These are phyloP conservation scores for Fusarium sambucinum DNA, from an alignment of 2,329 filamentous ascomycete species.

Conservation along the genomic window DNA sequence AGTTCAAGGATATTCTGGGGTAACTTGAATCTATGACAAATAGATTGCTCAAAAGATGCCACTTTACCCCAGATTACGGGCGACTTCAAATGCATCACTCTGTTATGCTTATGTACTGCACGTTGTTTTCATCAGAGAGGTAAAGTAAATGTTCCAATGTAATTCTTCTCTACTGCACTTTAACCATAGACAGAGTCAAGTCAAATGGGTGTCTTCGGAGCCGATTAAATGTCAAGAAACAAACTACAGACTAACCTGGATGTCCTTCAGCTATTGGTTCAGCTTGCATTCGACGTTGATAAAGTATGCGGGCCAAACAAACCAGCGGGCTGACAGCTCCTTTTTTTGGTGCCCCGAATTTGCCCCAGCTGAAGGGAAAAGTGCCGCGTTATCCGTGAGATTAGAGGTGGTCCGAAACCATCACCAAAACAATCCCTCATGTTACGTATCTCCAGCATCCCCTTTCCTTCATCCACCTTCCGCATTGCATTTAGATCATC, in stretches of 20 bases:
- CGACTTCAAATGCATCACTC: background rate
- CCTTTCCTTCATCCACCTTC: constrained; percentile 27
- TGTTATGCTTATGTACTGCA: constrained; percentile 14
- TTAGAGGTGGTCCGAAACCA: constrained; percentile 9
- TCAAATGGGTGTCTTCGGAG: background rate
- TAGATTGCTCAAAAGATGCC: constrained; percentile 28
- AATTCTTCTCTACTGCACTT: background rate
- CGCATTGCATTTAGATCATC: constrained; percentile 29
- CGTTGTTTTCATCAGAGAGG: background rate
- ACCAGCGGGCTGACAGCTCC: constrained; percentile 13
- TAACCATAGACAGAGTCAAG: no score
- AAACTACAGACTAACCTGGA: constrained; percentile 1
- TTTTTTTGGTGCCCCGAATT: constrained; percentile 18
- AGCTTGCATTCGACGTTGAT: background rate
- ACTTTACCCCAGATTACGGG: constrained; percentile 29
- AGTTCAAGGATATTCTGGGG: constrained; percentile 26
- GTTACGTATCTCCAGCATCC: constrained; percentile 29
- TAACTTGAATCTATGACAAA: constrained; percentile 37
- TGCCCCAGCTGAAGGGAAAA: constrained; percentile 31
- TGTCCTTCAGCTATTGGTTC: constrained; percentile 8
- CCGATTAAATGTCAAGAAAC: background rate
- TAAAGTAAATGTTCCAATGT: background rate
- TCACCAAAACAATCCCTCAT: constrained; percentile 14
- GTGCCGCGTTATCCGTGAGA: constrained; percentile 40
- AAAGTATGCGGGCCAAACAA: constrained; percentile 23